These are phyloP conservation scores for Trichosporon ovoides DNA, from an alignment of 1,284 basidiomycete genomes.

Conservation along the genomic window DNA sequence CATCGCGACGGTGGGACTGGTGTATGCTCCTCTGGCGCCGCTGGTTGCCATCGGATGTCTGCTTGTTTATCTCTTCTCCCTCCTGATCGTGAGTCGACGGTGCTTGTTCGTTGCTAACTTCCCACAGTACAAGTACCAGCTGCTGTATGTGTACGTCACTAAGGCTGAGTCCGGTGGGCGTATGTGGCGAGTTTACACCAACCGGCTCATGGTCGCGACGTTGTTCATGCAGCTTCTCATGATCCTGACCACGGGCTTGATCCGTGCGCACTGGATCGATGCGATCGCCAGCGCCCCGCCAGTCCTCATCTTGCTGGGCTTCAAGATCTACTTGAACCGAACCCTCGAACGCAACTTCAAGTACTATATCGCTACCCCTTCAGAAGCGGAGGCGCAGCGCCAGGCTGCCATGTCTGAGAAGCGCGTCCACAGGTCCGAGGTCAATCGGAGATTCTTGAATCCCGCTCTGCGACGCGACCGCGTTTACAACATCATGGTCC, in stretches of 20 bases:
- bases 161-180: slow-evolving; percentile 87
- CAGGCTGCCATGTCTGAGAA: slow-evolving; percentile 32
- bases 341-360: slow-evolving; percentile 66
- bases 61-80: slow-evolving; percentile 68
- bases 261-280: slow-evolving; percentile 62
- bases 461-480: slow-evolving; percentile 50
- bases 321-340: slow-evolving; percentile 74
- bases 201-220: slow-evolving; percentile 68
- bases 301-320: slow-evolving; percentile 64
- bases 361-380: slow-evolving; percentile 56
- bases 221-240: slow-evolving; percentile 80
- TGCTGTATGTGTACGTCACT: slow-evolving; percentile 86
- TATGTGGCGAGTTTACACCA: slow-evolving; percentile 86
- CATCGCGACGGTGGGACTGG: slow-evolving; percentile 76
- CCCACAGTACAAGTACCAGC: slow-evolving; percentile 74
- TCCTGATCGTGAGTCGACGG: slow-evolving; percentile 33
- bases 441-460: slow-evolving; percentile 53
- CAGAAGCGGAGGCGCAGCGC: slow-evolving; percentile 46
- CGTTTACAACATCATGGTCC: slow-evolving; percentile 49
- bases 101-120: slow-evolving; percentile 34
- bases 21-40: slow-evolving; percentile 88
- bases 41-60: slow-evolving; percentile 62
- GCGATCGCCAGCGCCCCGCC: slow-evolving; percentile 59
- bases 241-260: slow-evolving; percentile 79
- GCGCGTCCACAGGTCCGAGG: slow-evolving; percentile 47